phyloP scores from a whole-genome alignment of 2,329 filamentous ascomycete species.

The Fusarium incarnatum region DNA sequence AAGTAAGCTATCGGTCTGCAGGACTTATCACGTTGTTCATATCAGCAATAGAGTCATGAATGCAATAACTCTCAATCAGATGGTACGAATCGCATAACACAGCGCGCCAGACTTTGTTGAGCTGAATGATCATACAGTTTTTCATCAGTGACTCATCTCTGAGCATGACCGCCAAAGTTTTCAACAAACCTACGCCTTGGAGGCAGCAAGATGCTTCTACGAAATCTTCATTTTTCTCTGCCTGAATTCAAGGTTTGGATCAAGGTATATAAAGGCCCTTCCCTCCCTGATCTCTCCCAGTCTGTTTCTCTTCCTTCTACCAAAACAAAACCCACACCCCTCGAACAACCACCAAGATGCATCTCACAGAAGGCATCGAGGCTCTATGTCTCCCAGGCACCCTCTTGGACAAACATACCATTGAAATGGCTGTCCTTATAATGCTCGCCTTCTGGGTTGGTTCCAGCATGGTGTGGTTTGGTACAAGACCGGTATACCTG shows the following conservation, averaged over 20 bases:
- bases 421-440: not conserved
- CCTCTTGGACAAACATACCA: not conserved
- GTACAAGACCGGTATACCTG: too few relatives aligned
- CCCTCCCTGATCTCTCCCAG: not conserved
- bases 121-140: not conserved
- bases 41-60: rapidly evolving
- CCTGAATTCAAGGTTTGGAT: not conserved
- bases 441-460: not conserved
- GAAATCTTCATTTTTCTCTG: not conserved
- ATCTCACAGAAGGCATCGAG: not conserved
- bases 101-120: not conserved
- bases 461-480: not conserved
- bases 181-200: not conserved
- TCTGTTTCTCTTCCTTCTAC: not conserved
- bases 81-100: not conserved
- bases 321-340: not conserved
- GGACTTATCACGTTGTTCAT: not conserved
- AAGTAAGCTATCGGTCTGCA: too few relatives aligned
- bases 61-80: rapidly evolving
- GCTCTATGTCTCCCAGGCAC: not conserved
- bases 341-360: not conserved
- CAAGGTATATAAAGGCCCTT: not conserved
- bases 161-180: not conserved
- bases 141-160: not conserved
- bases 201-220: not conserved